Evolutionary conservation across 257 asterid genomes (phyloP).

Genomic region (Plantago elongata): DNA sequence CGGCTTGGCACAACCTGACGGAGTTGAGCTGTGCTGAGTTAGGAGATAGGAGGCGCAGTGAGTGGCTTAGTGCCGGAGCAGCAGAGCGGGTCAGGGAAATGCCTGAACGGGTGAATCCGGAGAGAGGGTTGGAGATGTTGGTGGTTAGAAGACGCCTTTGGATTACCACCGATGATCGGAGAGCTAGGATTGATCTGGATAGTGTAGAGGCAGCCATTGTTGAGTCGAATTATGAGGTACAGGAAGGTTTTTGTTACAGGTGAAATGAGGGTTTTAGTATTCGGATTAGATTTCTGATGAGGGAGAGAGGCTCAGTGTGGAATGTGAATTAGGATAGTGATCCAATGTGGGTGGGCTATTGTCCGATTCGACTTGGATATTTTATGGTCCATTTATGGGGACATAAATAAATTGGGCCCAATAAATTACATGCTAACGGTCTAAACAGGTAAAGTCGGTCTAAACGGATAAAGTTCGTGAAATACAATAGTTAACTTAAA

Average conservation of each 20-base stretch:
- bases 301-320: too few species aligned
- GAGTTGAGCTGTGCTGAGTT: slow-evolving; percentile 26
- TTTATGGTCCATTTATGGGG: too few species aligned
- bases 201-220: slow-evolving; percentile 44
- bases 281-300: too few species aligned
- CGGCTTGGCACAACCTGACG: slow-evolving; percentile 63
- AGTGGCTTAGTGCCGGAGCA: slow-evolving; percentile 26
- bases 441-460: too few species aligned
- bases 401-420: too few species aligned
- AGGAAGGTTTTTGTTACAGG: neutral
- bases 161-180: slow-evolving; percentile 41
- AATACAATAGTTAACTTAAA: too few species aligned
- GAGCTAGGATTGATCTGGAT: slow-evolving; percentile 42
- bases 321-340: too few species aligned
- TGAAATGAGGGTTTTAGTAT: too few species aligned
- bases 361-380: too few species aligned
- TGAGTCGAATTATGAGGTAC: neutral
- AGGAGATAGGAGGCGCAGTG: slow-evolving; percentile 29
- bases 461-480: too few species aligned
- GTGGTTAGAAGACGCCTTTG: slow-evolving; percentile 45
- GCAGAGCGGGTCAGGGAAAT: slow-evolving; percentile 27
- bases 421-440: too few species aligned
- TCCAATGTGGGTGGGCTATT: too few species aligned
- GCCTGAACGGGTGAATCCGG: slow-evolving; percentile 36
- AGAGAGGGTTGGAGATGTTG: slow-evolving; percentile 36